Evolutionary conservation across 2,329 filamentous ascomycete genomes (phyloP), one percentile per base, ranked within the genome.

Genomic region (Monosporascus sp.): DNA sequence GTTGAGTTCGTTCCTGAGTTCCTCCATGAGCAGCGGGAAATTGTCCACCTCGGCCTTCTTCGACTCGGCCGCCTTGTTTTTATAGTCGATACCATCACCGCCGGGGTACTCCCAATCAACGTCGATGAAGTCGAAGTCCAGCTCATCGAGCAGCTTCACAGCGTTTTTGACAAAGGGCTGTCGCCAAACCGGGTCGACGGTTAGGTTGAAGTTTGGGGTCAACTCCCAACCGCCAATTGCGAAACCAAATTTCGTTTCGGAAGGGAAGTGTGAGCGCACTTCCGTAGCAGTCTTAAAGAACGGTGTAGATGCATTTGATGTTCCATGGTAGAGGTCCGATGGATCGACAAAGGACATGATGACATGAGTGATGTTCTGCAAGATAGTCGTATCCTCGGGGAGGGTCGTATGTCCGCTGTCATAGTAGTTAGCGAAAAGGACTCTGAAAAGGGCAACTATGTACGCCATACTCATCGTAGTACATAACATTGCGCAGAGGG

Each of bases 1-100:
- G 0, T 84, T 84, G 17, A 89, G 75, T 5, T 78, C 79, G 0
- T 67, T 65, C 47, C 84, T 83, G 49, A 88, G 73, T 17, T 78
- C 81, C 19, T 74, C 66, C 5, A 89, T 74, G 6, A 89, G 73
- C 41, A 80, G 73, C 0, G 85, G 84, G 60, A 79, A 89, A 0
- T 80, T 79, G 22, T 77, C 69, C 51, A 89, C 80, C 65, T 89
- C 84, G 65, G 76, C 75, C 1, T 68, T 70, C 63, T 85, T 87
- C 45, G 76, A 66, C 0, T 71, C 70, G 65, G 89, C 89, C 31
- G 84, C 79, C 5, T 77, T 71, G 48, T 74, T 61, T 61, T 82
- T 87, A 73, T 89, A 89, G 68, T 89, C 85, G 31, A 82, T 76
- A 35, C 85, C 86, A 59, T 89, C 89, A 38, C 86, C 86, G 17